Evolutionary conservation across 306 rosid species (phyloP), one percentile per base, ranked within the genome.

Genomic region (Inga oerstediana): DNA sequence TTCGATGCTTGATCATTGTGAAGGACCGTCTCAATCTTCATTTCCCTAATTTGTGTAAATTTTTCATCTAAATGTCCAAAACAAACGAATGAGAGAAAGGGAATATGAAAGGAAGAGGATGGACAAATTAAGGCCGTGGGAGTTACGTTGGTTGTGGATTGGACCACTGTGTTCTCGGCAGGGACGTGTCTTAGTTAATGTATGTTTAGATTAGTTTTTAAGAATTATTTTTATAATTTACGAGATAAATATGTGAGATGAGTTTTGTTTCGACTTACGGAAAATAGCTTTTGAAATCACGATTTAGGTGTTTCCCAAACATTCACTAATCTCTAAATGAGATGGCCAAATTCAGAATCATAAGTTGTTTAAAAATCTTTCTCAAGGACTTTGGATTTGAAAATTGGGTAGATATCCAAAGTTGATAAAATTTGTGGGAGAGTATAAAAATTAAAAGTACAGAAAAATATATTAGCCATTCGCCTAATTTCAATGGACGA

Each of bases 91-190:
- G 19, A 69, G 10, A 8, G 27, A 39, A 15, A 3, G 10, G n/a
- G 59, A 7, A 17, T 19, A 19, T 37, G 46, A 20, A 41, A 48
- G 46, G 39, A 3, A 17, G 8, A 74, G 71, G 79, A 74, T 39
- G 4, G 77, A 72, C 69, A 82, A 61, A 77, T 71, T 71, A 43
- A 71, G 75, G 35, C 48, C 8, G 75, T 43, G 64, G 46, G 76
- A 80, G 54, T 85, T 64, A 9, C 15, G 75, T 78, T 78, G 79
- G 84, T 52, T 64, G 80, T 59, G 44, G 75, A 76, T 22, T 84
- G 90, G 86, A 82, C 86, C 88, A 79, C 10, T 39, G 59, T 52
- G 59, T 10, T 86, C 67, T 77, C 49, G 43, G 78, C 69, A 72
- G n/a, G 37, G 58, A 77, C 27, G 6, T 1, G 77, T 81, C 84